Evolutionary conservation across 1,139 yeast genomes (phyloP).

Genomic region (Kodamaea anthophila): DNA sequence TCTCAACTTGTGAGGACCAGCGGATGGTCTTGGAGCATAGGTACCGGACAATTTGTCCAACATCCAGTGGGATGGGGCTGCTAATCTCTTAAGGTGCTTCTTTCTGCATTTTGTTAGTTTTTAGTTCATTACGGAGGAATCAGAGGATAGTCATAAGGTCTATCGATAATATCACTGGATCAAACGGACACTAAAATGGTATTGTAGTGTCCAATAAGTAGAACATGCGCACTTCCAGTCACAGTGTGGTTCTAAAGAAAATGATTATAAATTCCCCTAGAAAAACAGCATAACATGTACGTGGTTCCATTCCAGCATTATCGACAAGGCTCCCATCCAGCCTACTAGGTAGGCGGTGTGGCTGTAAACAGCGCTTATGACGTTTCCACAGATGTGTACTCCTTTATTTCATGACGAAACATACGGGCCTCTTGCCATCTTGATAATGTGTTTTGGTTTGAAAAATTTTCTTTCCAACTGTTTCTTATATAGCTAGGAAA

Average conservation of each 20-base stretch:
- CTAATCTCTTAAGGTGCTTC: slow-evolving; percentile 97
- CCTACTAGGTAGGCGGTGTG: slow-evolving; percentile 16
- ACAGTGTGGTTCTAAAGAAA: too few species aligned
- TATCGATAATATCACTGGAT: too few species aligned
- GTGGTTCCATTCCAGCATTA: too few species aligned
- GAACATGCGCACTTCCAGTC: too few species aligned
- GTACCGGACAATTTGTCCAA: slow-evolving; percentile 99
- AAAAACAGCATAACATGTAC: too few species aligned
- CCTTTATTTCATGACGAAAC: slow-evolving; percentile 24
- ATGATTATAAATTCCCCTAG: too few species aligned
- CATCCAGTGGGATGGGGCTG: slow-evolving; percentile 99
- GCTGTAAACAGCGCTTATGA: slow-evolving; percentile 6
- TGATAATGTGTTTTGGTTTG: slow-evolving; percentile 21
- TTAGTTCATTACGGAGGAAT: too few species aligned
- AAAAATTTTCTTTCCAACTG: slow-evolving; percentile 2
- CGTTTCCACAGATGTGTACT: slow-evolving; percentile 10
- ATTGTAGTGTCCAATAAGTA: too few species aligned
- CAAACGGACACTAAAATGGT: too few species aligned
- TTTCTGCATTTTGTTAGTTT: slow-evolving; percentile 47
- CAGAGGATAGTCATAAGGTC: too few species aligned
- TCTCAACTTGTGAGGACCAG: slow-evolving; percentile 99
- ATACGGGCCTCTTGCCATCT: slow-evolving; percentile 97
- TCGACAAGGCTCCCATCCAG: slow-evolving; percentile 39
- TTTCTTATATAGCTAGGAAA: slow-evolving; percentile 1
- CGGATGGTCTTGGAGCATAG: slow-evolving; percentile 99